Conservation (phyloP, 441 rosid species). For the Pelargonium australe region DNA sequence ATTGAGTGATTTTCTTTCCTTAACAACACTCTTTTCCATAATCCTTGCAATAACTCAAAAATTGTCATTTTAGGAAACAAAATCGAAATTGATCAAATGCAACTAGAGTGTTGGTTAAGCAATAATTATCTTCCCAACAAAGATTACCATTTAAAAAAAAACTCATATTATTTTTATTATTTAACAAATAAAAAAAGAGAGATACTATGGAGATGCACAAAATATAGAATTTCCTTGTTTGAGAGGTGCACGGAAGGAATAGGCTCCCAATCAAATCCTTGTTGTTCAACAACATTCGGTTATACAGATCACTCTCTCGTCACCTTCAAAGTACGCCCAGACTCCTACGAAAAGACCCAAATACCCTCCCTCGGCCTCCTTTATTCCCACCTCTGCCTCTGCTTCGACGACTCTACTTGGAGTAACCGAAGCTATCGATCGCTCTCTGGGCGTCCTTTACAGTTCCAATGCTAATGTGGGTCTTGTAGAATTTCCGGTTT, state of each 20-base stretch:
- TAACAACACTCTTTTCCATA: too few relatives aligned
- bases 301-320: conserved; percentile 12
- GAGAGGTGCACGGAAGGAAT: neutral
- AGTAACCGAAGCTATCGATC: conserved; percentile 14
- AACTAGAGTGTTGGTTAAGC: too few relatives aligned
- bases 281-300: conserved; percentile 10
- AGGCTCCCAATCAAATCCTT: neutral
- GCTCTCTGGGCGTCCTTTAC: conserved; percentile 19
- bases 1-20: too few relatives aligned
- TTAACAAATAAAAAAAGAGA: too few relatives aligned
- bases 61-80: too few relatives aligned
- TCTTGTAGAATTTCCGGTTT: neutral
- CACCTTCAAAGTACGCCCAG: conserved; percentile 15
- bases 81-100: too few relatives aligned
- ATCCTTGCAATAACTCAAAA: too few relatives aligned
- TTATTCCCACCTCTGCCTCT: neutral
- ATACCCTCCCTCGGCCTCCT: neutral
- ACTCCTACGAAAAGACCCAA: neutral
- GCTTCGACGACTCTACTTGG: conserved; percentile 9
- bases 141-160: too few relatives aligned
- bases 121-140: too few relatives aligned
- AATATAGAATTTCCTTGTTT: neutral
- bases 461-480: conserved; percentile 29
- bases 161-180: too few relatives aligned
- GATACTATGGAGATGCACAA: neutral